Base-by-base conservation (phyloP, 768 basidiomycete species). In the Polyporus arcularius region DNA sequence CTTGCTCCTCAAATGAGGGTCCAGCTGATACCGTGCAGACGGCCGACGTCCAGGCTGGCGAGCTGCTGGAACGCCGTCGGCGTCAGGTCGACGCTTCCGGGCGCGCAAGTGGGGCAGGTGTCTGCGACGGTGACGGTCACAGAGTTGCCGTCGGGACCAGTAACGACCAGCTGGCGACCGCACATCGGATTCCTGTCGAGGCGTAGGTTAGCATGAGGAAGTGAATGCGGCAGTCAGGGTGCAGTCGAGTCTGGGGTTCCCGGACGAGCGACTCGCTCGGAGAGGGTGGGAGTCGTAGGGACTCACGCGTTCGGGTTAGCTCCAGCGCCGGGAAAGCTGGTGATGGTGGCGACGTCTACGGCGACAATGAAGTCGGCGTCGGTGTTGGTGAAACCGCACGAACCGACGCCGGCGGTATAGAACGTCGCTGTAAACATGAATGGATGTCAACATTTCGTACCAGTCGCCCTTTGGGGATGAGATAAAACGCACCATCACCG, bases 311-410 rank as follows among this genome's bases (percentile, higher is more conserved):
- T 63, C 31, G 62, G 57, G 57, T 58, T 63, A 16, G 51, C 55
- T 7, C 31, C 31, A 3, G 61, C 55, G 65, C 77, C 53, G 42
- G 75, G 74, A 62, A 50, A 78, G 0, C 0, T 0, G 52, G 80
- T 76, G 58, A 74, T 80, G n/a, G 79, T 57, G 4, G 7, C 0
- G 0, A 66, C 0, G 7, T 76, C 71, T 51, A 78, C 71, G 28
- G 80, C 80, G 16, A 62, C 75, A 35, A 81, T 74, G 38, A 51
- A 4, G 6, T 81, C 58, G 11, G 4, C n/a, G 26, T 64, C 67
- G 9, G 2, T 63, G 67, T 74, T 78, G 51, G 68, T 72, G 55
- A 65, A 46, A 16, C 79, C 80, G 55, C 79, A 80, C 6, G 80
- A 75, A n/a, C 79, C 80, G 14, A 78, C 73, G 42, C 79, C 80